Conservation (phyloP, 2,329 filamentous ascomycete species). For the Purpureocillium lavendulum region DNA sequence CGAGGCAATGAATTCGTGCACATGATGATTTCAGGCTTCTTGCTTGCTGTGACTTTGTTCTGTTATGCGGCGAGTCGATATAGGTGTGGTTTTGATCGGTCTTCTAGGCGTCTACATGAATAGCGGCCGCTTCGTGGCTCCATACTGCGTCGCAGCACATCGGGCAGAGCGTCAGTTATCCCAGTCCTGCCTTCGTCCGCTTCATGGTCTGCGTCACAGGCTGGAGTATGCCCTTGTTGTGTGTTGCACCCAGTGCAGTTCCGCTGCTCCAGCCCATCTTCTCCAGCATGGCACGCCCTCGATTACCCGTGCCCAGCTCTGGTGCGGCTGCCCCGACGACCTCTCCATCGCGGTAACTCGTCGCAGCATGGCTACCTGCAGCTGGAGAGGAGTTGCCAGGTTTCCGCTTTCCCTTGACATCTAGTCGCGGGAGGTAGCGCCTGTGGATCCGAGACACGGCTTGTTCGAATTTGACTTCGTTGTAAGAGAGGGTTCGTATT, state of each 20-base stretch:
- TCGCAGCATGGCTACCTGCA: slow-evolving; percentile 11
- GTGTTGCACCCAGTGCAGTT: slow-evolving; percentile 68
- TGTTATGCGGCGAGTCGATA: neutral
- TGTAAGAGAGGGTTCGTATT: slow-evolving; percentile 52
- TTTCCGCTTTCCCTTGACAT: slow-evolving; percentile 28
- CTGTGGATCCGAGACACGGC: slow-evolving; percentile 37
- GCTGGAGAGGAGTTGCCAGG: slow-evolving; percentile 16
- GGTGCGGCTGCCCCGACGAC: slow-evolving; percentile 78
- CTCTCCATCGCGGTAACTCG: slow-evolving; percentile 71
- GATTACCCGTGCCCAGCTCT: slow-evolving; percentile 75
- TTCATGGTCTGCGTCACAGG: slow-evolving; percentile 86
- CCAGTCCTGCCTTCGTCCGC: slow-evolving; percentile 74
- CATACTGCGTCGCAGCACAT: neutral
- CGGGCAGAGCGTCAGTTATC: no score
- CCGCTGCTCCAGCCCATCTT: slow-evolving; percentile 96
- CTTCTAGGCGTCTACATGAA: neutral
- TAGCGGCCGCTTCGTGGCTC: neutral
- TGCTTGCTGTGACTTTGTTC: slow-evolving; percentile 4
- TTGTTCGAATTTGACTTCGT: slow-evolving; percentile 44
- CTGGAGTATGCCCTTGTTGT: slow-evolving; percentile 83
- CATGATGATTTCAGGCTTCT: slow-evolving; percentile 33
- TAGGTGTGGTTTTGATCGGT: neutral
- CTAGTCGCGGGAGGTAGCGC: slow-evolving; percentile 47
- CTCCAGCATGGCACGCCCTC: slow-evolving; percentile 78
- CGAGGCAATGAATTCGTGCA: slow-evolving; percentile 55